Base-by-base conservation (phyloP, 306 rosid species). In the Comarum palustre region DNA sequence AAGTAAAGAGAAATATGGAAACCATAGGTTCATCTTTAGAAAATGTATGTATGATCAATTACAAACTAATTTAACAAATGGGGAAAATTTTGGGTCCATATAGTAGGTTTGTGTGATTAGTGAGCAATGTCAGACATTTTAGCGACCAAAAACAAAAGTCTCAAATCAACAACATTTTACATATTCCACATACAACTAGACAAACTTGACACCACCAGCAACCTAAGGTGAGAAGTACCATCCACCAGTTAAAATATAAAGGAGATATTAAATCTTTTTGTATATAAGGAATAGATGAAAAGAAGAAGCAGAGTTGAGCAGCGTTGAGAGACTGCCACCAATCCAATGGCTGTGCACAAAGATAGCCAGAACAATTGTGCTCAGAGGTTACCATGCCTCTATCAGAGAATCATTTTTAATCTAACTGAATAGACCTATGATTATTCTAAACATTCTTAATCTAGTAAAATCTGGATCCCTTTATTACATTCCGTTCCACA, bases 361-460 rank as follows among this genome's bases (percentile, higher is more conserved):
- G 60, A 54, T 54, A 54, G 60, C 60, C 29, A 54, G 16, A 54
- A 27, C 15, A 4, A 12, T 52, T n/a, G 19, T 12, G 34, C 48
- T n/a, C 62, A 69, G 38, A 69, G 63, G 73, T n/a, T 27, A 51
- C 48, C 0, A 25, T 11, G 60, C 59, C 42, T 68, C 55, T 67
- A 45, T 68, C 17, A 46, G 45, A 43, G 52, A 68, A 43, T 11
- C 59, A n/a, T 32, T 3, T 34, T 69, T 4, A 20, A 51, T 34
- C 48, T 29, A 69, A 69, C 36, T 6, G 1, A 58, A 29, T 43
- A 4, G 24, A 66, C 7, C 46, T 69, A 52, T 20, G 15, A 51
- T 34, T 51, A 61, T 69, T 54, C 62, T 36, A 34, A 4, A 69
- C 22, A 50, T 50, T 32, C 20, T 29, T 59, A 69, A 51, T 34